Conservation (phyloP, 805 yeast genomes). For the Teunomyces gatunensis region DNA sequence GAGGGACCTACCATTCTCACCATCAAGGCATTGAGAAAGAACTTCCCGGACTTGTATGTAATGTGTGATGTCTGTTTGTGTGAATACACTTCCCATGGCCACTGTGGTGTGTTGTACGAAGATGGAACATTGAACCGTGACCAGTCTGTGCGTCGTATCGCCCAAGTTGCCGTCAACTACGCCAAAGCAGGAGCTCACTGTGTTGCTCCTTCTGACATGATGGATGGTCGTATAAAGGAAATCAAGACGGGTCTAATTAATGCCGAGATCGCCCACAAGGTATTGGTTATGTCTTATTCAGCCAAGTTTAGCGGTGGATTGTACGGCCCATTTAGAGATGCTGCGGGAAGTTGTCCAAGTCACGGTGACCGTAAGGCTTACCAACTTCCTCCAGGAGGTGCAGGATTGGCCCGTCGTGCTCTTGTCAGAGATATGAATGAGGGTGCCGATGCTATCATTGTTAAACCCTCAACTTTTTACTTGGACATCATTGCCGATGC, state of each 20-base stretch:
- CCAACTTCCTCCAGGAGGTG: slow-evolving; percentile 90
- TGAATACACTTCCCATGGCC: slow-evolving; percentile 97
- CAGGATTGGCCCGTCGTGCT: slow-evolving; percentile 93
- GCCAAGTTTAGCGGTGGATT: slow-evolving; percentile 90
- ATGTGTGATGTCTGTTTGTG: slow-evolving; percentile 96
- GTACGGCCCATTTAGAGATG: slow-evolving; percentile 97
- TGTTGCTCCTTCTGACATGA: slow-evolving; percentile 97
- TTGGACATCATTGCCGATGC: slow-evolving; percentile 91
- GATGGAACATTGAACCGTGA: slow-evolving; percentile 84
- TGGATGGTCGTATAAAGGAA: slow-evolving; percentile 89
- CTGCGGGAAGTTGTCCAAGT: slow-evolving; percentile 89
- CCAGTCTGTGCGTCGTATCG: slow-evolving; percentile 73
- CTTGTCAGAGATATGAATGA: slow-evolving; percentile 79
- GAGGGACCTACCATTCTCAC: slow-evolving; percentile 90
- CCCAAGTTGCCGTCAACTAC: slow-evolving; percentile 92
- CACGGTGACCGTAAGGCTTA: slow-evolving; percentile 90
- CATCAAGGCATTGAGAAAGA: slow-evolving; percentile 56
- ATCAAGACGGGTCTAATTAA: slow-evolving; percentile 82
- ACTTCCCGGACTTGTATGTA: slow-evolving; percentile 81
- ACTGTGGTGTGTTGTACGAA: slow-evolving; percentile 86
- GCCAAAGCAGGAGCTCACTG: slow-evolving; percentile 95
- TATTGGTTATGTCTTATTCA: slow-evolving; percentile 87
- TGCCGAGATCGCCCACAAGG: slow-evolving; percentile 80
- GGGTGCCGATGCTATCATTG: slow-evolving; percentile 94
- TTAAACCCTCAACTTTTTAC: slow-evolving; percentile 94